Evolutionary conservation across 2,329 filamentous ascomycete genomes (phyloP), one percentile per base, ranked within the genome.

Genomic region (Ilyonectria destructans): DNA sequence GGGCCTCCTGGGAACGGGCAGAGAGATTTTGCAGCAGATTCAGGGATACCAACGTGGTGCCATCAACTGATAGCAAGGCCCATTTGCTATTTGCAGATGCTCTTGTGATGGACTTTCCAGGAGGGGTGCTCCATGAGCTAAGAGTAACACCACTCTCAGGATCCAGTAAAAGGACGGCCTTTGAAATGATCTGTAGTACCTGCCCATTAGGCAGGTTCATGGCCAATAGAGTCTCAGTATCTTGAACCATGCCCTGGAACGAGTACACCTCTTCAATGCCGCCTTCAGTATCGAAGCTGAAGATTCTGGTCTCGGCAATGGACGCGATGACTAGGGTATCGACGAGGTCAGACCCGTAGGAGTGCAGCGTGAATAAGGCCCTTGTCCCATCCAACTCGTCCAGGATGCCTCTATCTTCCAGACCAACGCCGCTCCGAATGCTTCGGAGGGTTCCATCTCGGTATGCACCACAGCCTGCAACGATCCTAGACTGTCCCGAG

Each of bases 401-500:
- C 9, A 98, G 84, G 6, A 96, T 87, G 21, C 95, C 96, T 17
- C 95, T 83, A 63, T 98, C 94, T 78, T 98, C 94, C 58, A 98
- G 87, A 1, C 95, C 95, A 58, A 99, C 95, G 57, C 96, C 97
- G 78, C 96, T 98, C 62, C 96, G 89, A 23, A 99, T 94, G 77
- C 94, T 97, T 68, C 96, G 88, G 60, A 99, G 83, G 63, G 93
- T 96, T 19, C 96, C 96, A 76, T 97, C 94, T 71, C 93, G 91
- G 78, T 94, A 96, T 0, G 93, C 95, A 31, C 96, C 96, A 62
- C 95, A 98, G 1, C 95, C 96, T 2, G 96, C 95, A 12, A 99
- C 94, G 68, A 99, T 93, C 45, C 95, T 90, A 52, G 96, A 95
- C 81, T 99, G 96, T 0, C 96, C 96, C 1, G 96, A 97, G 0